Base-by-base conservation (phyloP, 2,329 filamentous ascomycete genomes). In the Alternaria brassicicola region DNA sequence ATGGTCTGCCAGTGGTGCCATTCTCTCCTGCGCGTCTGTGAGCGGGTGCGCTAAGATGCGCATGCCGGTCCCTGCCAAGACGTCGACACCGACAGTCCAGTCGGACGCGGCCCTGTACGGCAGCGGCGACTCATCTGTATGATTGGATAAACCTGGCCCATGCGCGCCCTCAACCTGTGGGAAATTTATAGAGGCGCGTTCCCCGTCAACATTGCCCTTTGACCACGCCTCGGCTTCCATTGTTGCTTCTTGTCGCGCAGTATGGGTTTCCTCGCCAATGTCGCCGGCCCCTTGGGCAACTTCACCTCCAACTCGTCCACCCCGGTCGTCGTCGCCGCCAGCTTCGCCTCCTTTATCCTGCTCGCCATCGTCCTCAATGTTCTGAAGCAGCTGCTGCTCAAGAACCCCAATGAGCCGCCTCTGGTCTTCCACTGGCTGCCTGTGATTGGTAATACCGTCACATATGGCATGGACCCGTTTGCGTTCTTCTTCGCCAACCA, bases 381-480 rank as follows among this genome's bases (percentile, higher is more conserved):
- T 65, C 73, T 91, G 67, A 84, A 84, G 63, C 94, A 98, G 79
- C 69, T 96, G 55, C 81, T 97, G 62, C 87, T 92, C 81, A 91
- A 87, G 80, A 94, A 93, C 69, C 86, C 89, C 50, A 90, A 93
- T 54, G 80, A 83, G 64, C 83, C 83, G 17, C 86, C 86, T 0
- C 69, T 88, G 28, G 86, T 88, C 47, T 88, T 88, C 77, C 86
- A 88, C 77, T 85, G 81, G 83, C 78, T 89, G 30, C 86, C 86
- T 71, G 80, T 96, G 67, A 84, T 99, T 71, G 94, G 94, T 64
- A 97, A 89, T 82, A 97, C 95, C 59, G 83, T 98, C 70, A 91
- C 87, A 42, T 99, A 98, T 80, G 94, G 94, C 78, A 97, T 97
- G 79, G 92, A 98, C 73, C 94, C 94, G 15, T 93, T 92, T 73